Conservation (phyloP, 148 eudicot genomes). For the Rhododendron vialii region DNA sequence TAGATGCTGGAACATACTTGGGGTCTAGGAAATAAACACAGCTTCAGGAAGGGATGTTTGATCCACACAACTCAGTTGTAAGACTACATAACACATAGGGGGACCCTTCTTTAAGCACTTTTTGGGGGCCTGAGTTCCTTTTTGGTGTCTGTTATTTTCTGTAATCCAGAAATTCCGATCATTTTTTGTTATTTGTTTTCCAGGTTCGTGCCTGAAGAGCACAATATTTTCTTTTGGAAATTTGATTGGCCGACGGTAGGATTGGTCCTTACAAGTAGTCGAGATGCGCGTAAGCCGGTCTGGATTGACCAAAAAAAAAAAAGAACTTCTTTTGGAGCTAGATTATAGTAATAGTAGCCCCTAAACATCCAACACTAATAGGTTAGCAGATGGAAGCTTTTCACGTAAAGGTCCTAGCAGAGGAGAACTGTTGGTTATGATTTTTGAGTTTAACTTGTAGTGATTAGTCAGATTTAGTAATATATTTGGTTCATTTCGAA, state of each 20-base stretch:
- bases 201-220: neutral
- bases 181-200: neutral
- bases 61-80: neutral
- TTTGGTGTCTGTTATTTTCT: neutral
- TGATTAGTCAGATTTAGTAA: neutral
- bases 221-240: neutral
- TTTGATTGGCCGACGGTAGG: neutral
- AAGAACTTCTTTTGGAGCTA: neutral
- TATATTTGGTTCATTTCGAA: neutral
- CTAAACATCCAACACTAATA: neutral
- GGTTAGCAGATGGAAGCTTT: neutral
- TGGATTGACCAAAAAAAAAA: neutral
- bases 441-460: neutral
- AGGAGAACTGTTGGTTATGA: neutral
- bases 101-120: neutral
- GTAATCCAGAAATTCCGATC: neutral
- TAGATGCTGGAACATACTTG: neutral
- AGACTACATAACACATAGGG: neutral
- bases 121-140: neutral
- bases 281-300: neutral
- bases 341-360: neutral
- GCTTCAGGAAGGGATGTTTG: neutral
- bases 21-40: neutral
- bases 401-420: neutral
- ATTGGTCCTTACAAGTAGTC: neutral